Percentiles rank a stretch among this genome's conserved stretches.
These are phyloP conservation scores for Globisporangium cederbergense DNA, from an alignment of 352 stramenopile species.

Conservation along the genomic window DNA sequence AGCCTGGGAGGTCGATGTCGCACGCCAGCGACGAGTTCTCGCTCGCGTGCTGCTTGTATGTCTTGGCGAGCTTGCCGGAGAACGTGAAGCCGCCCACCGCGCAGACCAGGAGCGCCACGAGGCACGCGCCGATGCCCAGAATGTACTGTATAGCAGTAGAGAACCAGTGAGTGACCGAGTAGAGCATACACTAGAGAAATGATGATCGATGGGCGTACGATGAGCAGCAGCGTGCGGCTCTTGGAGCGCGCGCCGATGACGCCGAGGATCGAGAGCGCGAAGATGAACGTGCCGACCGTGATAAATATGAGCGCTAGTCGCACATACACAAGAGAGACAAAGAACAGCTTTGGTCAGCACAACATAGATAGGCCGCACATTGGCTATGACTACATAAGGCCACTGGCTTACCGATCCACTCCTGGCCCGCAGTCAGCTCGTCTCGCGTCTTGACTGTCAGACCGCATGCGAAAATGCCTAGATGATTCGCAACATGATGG, in stretches of 20 bases:
- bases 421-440: slow-evolving; percentile 61
- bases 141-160: slow-evolving; percentile 49
- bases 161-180: not conserved
- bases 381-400: not conserved
- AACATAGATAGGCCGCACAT: not conserved
- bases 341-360: not conserved
- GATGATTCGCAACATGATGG: not conserved
- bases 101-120: slow-evolving; percentile 60
- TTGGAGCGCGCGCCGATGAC: slow-evolving; percentile 69
- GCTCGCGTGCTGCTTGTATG: slow-evolving; percentile 43
- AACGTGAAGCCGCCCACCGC: slow-evolving; percentile 64
- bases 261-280: slow-evolving; percentile 61
- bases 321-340: not conserved
- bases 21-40: slow-evolving; percentile 52
- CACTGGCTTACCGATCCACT: slow-evolving; percentile 61
- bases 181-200: not conserved
- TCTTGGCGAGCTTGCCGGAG: slow-evolving; percentile 49
- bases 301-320: slow-evolving; percentile 64
- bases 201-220: slow-evolving; percentile 39
- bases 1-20: slow-evolving; percentile 57
- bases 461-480: slow-evolving; percentile 56
- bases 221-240: slow-evolving; percentile 68
- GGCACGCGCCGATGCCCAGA: slow-evolving; percentile 54
- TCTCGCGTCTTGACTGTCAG: slow-evolving; percentile 53
- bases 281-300: slow-evolving; percentile 58